Evolutionary conservation across 192 early-diverging fungal genomes (phyloP).

Genomic region (Podila horticola): DNA sequence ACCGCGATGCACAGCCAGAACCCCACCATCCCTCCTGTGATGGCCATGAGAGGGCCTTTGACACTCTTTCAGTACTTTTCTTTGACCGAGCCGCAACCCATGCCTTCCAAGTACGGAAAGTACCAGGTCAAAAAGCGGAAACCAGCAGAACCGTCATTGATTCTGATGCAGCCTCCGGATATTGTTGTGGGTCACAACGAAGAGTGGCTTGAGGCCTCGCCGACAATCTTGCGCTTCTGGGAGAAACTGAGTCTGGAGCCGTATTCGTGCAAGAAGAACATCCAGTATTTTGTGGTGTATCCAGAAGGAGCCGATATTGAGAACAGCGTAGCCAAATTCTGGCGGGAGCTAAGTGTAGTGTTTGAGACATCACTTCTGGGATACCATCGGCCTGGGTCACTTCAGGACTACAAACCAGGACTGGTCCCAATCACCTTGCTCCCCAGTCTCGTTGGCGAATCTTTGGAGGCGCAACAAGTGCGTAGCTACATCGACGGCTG

Average conservation of each 20-base stretch:
- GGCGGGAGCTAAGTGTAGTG: constrained; percentile 56
- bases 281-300: constrained; percentile 63
- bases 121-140: constrained; percentile 62
- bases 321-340: constrained; percentile 42
- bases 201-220: constrained; percentile 61
- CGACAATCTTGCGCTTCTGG: constrained; percentile 64
- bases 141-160: constrained; percentile 54
- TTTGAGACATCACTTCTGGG: constrained; percentile 63
- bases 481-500: constrained; percentile 60
- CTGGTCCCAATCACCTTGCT: constrained; percentile 56
- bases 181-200: constrained; percentile 63
- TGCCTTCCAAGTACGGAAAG: constrained; percentile 65
- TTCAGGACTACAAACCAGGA: constrained; percentile 54
- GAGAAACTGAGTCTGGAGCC: constrained; percentile 66
- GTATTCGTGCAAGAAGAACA: constrained; percentile 59
- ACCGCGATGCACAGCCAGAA: constrained; percentile 49
- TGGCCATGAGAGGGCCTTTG: constrained; percentile 41
- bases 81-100: constrained; percentile 56
- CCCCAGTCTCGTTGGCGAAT: constrained; percentile 44
- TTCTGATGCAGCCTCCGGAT: constrained; percentile 56
- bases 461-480: constrained; percentile 48
- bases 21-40: constrained; percentile 58
- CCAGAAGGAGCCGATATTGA: constrained; percentile 56
- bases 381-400: constrained; percentile 53
- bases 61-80: constrained; percentile 30